These are phyloP conservation scores for Aspergillus sp. DNA, from an alignment of 2,329 filamentous ascomycete genomes.

Conservation along the genomic window DNA sequence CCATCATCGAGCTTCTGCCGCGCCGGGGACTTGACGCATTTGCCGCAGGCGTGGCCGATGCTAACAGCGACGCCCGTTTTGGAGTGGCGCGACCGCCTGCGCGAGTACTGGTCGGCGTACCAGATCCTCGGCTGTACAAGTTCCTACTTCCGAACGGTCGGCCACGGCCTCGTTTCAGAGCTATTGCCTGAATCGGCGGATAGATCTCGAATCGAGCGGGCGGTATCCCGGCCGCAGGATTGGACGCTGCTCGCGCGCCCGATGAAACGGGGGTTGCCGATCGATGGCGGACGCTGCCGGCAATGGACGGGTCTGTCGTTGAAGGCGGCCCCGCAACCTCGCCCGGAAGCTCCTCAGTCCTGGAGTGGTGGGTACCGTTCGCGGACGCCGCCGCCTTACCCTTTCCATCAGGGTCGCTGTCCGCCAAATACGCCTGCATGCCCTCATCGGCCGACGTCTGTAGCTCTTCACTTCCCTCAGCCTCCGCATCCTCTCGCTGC, in stretches of 20 bases:
- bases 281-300: conserved; percentile 19
- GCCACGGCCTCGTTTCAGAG: conserved; percentile 27
- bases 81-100: conserved; percentile 30
- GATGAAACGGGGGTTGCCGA: conserved; percentile 8
- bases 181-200: conserved; percentile 30
- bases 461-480: conserved; percentile 23
- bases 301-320: conserved; percentile 19
- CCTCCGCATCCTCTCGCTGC: conserved; percentile 58
- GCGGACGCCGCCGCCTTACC: conserved; percentile 4
- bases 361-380: conserved; percentile 10
- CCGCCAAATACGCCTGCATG: conserved; percentile 5
- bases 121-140: conserved; percentile 12
- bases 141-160: conserved; percentile 28
- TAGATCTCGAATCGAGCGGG: conserved; percentile 36
- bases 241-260: conserved; percentile 9
- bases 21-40: conserved; percentile 22
- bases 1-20: conserved; percentile 27
- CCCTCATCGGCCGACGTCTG: conserved; percentile 13
- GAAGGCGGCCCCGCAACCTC: conserved; percentile 28
- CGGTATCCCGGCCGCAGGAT: conserved; percentile 29
- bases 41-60: conserved; percentile 20
- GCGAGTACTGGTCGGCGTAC: conserved; percentile 25
- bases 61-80: conserved; percentile 20
- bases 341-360: conserved; percentile 9
- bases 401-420: conserved; percentile 7